These are phyloP conservation scores for Brassica cretica DNA, from an alignment of 345 rosid genomes.

Conservation along the genomic window DNA sequence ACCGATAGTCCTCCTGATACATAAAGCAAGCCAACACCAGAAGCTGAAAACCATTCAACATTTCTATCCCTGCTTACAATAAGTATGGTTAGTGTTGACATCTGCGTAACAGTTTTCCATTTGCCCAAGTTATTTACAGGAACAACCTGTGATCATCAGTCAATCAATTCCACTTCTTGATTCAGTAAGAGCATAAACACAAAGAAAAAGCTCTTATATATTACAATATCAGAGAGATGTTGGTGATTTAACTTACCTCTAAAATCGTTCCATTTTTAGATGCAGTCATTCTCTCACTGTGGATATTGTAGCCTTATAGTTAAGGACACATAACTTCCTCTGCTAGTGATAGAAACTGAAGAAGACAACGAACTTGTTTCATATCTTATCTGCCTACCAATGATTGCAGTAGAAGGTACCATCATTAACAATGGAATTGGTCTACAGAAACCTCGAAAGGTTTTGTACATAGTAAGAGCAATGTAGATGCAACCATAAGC, in stretches of 20 bases:
- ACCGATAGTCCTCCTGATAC: conserved; percentile 87
- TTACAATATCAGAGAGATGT: background rate
- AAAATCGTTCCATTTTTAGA: background rate
- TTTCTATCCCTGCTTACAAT: conserved; percentile 81
- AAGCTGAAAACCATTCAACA: conserved; percentile 61
- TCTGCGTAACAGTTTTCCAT: conserved; percentile 97
- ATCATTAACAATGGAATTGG: no score
- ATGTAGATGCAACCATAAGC: no score
- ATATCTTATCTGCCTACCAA: background rate
- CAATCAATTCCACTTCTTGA: background rate
- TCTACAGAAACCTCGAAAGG: no score
- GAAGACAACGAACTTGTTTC: background rate
- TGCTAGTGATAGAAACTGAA: background rate
- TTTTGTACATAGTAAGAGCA: no score
- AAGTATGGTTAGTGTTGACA: conserved; percentile 87
- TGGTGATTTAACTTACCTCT: background rate
- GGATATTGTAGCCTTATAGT: background rate
- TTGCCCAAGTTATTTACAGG: conserved; percentile 96
- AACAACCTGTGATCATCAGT: conserved; percentile 61
- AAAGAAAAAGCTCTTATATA: no score
- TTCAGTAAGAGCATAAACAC: background rate
- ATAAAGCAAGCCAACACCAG: conserved; percentile 83
- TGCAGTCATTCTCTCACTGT: background rate
- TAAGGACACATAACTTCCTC: background rate
- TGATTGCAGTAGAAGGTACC: background rate